Evolutionary conservation across 2,329 filamentous ascomycete species (phyloP).

Genomic region (Hypoxylon sp.): DNA sequence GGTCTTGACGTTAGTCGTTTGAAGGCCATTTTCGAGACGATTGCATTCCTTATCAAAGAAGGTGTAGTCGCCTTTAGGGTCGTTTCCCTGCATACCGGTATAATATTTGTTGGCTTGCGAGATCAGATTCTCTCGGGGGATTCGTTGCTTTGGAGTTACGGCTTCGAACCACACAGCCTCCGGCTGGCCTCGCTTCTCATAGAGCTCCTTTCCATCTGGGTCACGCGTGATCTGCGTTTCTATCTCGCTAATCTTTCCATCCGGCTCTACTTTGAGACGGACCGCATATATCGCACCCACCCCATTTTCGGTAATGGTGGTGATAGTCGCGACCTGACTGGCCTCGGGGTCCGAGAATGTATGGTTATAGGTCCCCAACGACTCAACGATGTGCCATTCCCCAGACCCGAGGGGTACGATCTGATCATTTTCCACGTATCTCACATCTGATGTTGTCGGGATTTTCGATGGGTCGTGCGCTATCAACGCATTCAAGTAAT

Average conservation of each 20-base stretch:
- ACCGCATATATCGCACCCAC: slow-evolving; percentile 36
- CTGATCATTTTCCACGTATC: slow-evolving; percentile 40
- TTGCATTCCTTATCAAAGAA: slow-evolving; percentile 49
- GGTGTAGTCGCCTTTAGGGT: slow-evolving; percentile 45
- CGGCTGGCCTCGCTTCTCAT: slow-evolving; percentile 33
- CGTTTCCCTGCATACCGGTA: slow-evolving; percentile 45
- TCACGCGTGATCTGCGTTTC: slow-evolving; percentile 41
- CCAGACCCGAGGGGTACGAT: slow-evolving; percentile 36
- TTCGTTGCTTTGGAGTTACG: slow-evolving; percentile 31
- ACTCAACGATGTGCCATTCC: slow-evolving; percentile 39
- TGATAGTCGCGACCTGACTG: slow-evolving; percentile 39
- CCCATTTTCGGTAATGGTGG: slow-evolving; percentile 38
- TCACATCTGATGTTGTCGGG: slow-evolving; percentile 31
- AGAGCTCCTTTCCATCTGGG: slow-evolving; percentile 23
- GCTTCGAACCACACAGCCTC: slow-evolving; percentile 37
- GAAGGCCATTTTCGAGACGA: slow-evolving; percentile 46
- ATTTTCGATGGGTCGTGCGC: slow-evolving; percentile 34
- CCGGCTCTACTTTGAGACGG: slow-evolving; percentile 37
- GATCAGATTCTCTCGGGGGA: slow-evolving; percentile 33
- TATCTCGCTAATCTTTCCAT: slow-evolving; percentile 41
- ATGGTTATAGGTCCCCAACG: slow-evolving; percentile 38
- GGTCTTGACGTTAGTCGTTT: slow-evolving; percentile 45
- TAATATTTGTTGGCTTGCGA: slow-evolving; percentile 40
- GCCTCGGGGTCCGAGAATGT: slow-evolving; percentile 39
- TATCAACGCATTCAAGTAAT: slow-evolving; percentile 34